Percentiles rank a stretch among this genome's conserved stretches.
Evolutionary conservation across 306 rosid species (phyloP).

Genomic region (Corylus avellana): DNA sequence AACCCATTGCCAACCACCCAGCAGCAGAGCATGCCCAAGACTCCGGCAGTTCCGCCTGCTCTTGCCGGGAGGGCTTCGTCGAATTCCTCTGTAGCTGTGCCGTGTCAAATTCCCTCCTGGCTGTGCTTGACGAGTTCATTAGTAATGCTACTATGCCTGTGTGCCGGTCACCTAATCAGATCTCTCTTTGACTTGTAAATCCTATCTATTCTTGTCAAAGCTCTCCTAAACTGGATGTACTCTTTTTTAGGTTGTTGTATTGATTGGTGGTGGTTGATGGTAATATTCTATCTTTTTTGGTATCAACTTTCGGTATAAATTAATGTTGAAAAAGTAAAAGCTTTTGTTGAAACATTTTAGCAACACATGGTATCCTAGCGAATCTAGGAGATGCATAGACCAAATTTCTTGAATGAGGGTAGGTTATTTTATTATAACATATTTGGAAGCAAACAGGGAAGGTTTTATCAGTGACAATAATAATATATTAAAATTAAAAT

Average conservation of each 20-base stretch:
- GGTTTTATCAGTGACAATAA: background rate
- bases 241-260: conserved; percentile 18
- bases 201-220: conserved; percentile 5
- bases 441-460: background rate
- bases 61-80: conserved; percentile 37
- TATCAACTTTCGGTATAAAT: background rate
- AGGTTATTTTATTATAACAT: no score
- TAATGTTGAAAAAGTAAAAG: background rate
- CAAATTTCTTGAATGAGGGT: no score
- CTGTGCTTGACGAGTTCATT: conserved; percentile 23
- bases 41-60: conserved; percentile 42
- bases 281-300: background rate
- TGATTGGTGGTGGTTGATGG: conserved; percentile 12
- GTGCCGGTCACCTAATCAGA: conserved; percentile 22
- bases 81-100: conserved; percentile 34
- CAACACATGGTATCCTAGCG: background rate
- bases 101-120: conserved; percentile 10
- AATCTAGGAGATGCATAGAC: conserved; percentile 1
- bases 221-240: background rate
- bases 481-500: background rate
- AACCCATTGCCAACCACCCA: conserved; percentile 47
- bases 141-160: conserved; percentile 10
- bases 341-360: background rate
- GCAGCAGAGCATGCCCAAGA: conserved; percentile 45
- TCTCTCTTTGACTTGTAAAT: conserved; percentile 35